A percentile compares a stretch with the other conserved stretches of the same genome.
Conservation (phyloP, 768 basidiomycete species). For the Lentinula detonsa region DNA sequence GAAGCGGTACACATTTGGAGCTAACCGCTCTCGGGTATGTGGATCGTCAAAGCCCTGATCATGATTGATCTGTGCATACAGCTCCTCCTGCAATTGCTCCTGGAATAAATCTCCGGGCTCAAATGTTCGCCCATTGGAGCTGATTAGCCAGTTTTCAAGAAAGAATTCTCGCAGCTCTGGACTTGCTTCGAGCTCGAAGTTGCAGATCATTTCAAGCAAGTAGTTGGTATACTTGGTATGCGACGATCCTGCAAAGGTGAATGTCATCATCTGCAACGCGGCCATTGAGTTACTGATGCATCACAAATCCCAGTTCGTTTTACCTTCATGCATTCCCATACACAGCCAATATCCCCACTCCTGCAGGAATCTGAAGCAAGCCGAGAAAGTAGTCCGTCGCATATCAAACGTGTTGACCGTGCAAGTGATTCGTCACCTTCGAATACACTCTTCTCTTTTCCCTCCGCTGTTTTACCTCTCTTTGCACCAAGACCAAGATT, state of each 20-base stretch:
- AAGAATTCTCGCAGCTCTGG: conserved; percentile 7
- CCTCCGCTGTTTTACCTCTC: not conserved
- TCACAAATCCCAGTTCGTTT: not conserved
- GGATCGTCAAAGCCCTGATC: conserved; percentile 8
- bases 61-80: conserved; percentile 6
- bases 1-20: conserved; percentile 8
- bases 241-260: conserved; percentile 14
- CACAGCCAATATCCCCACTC: conserved; percentile 7
- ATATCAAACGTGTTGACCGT: conserved; percentile 2
- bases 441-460: not conserved
- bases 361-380: conserved; percentile 4
- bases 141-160: conserved; percentile 9
- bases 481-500: not conserved
- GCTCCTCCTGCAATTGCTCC: conserved; percentile 14
- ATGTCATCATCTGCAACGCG: conserved; percentile 8
- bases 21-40: conserved; percentile 10
- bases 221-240: conserved; percentile 15
- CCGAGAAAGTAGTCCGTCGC: conserved; percentile 3
- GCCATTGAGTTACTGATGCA: not conserved
- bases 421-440: conserved; percentile 8
- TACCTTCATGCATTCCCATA: not conserved
- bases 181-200: conserved; percentile 14
- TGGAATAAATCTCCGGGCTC: conserved; percentile 14
- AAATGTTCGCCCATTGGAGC: conserved; percentile 9
- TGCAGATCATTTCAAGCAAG: conserved; percentile 12